Conservation (phyloP, 1,139 yeast species). For the Saccharomyces hybrid region DNA sequence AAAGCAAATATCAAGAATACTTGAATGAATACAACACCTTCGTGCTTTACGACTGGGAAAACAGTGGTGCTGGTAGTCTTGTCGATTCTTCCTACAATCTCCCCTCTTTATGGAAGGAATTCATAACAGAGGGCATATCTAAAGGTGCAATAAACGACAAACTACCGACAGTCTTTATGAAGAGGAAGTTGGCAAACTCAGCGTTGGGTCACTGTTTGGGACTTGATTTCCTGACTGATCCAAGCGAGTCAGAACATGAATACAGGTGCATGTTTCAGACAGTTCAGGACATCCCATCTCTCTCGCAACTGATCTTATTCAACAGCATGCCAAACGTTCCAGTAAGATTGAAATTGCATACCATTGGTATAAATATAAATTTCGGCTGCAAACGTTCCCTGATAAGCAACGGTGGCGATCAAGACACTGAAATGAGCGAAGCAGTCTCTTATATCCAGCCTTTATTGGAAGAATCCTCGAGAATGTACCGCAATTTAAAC, state of each 20-base stretch:
- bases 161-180: background rate
- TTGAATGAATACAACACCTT: constrained; percentile 5
- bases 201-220: background rate
- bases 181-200: background rate
- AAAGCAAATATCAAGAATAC: constrained; percentile 4
- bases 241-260: background rate
- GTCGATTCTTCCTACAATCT: background rate
- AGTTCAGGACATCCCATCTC: background rate
- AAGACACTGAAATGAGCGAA: background rate
- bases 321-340: background rate
- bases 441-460: constrained; percentile 14
- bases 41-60: constrained; percentile 6
- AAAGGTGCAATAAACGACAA: background rate
- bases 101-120: constrained; percentile 3
- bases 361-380: background rate
- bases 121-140: background rate
- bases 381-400: background rate
- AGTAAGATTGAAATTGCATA: background rate
- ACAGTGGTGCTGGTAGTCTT: background rate
- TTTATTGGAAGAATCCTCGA: constrained; percentile 18
- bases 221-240: background rate
- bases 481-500: constrained; percentile 17
- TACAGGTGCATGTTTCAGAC: background rate
- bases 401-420: background rate
- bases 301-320: constrained; percentile 4